Conservation (phyloP, 2,329 filamentous ascomycete genomes). For the Colletotrichum godetiae region DNA sequence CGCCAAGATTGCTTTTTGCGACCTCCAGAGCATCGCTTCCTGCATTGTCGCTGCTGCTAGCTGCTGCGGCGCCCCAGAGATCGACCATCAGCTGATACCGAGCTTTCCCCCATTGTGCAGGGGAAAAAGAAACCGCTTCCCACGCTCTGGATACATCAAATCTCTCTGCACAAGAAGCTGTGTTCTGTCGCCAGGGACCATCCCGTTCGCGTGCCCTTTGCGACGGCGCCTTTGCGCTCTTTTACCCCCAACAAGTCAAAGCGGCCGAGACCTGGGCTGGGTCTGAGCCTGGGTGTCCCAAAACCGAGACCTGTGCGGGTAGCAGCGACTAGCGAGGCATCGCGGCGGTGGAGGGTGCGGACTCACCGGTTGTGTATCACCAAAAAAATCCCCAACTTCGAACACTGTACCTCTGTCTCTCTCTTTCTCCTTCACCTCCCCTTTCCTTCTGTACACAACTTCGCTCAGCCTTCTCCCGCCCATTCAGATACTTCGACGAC, state of each 20-base stretch:
- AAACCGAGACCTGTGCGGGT: constrained; percentile 25
- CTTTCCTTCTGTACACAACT: background rate
- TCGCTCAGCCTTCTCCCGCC: background rate
- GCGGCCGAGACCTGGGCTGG: constrained; percentile 30
- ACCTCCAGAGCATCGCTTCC: background rate
- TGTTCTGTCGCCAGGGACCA: constrained; percentile 15
- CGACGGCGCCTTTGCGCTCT: constrained; percentile 22
- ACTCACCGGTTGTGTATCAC: constrained; percentile 35
- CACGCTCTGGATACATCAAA: background rate
- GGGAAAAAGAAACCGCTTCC: constrained; percentile 6
- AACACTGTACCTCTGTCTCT: constrained; percentile 6
- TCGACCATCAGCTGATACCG: constrained; percentile 31
- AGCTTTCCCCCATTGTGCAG: constrained; percentile 11
- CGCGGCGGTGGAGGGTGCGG: constrained; percentile 27
- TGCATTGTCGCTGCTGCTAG: constrained; percentile 11
- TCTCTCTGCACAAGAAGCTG: background rate
- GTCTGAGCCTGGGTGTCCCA: constrained; percentile 31
- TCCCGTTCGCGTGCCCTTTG: constrained; percentile 2
- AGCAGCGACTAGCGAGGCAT: constrained; percentile 16
- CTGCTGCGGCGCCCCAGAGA: constrained; percentile 10
- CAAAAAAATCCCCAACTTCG: constrained; percentile 7
- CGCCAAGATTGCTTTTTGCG: constrained; percentile 8
- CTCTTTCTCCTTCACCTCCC: background rate
- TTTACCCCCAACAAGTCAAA: constrained; percentile 25
- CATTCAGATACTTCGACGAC: background rate